Evolutionary conservation across 108 stramenopile species (phyloP).

Genomic region (Cyclotella atomus): DNA sequence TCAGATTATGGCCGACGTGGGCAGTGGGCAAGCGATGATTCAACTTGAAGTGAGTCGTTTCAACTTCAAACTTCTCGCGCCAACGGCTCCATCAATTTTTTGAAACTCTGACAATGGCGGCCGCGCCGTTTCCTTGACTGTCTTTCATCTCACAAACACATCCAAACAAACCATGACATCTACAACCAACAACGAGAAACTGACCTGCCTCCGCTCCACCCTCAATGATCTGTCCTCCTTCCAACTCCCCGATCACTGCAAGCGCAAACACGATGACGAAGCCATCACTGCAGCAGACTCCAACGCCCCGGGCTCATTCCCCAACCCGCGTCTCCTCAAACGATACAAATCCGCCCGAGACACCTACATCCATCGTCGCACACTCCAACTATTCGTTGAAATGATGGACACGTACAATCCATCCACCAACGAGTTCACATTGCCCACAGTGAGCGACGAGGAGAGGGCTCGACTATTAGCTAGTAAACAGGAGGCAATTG

Average conservation of each 20-base stretch:
- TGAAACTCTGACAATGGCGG: neutral
- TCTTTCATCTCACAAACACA: neutral
- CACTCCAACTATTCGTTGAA: conserved; percentile 41
- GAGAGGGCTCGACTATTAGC: conserved; percentile 18
- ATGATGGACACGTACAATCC: conserved; percentile 30
- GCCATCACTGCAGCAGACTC: conserved; percentile 4
- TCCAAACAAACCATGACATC: conserved; percentile 1
- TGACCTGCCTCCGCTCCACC: conserved; percentile 29
- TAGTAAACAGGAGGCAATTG: conserved; percentile 16
- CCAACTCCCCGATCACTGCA: conserved; percentile 26
- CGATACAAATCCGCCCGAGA: conserved; percentile 55
- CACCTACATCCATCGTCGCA: conserved; percentile 50
- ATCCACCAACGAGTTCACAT: conserved; percentile 10
- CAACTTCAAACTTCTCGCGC: too few relatives aligned
- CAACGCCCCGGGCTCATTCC: neutral
- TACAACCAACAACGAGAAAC: conserved; percentile 9
- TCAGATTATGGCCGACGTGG: too few relatives aligned
- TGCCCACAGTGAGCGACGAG: conserved; percentile 18
- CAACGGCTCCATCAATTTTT: too few relatives aligned
- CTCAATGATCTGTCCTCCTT: conserved; percentile 29
- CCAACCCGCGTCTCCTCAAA: conserved; percentile 21
- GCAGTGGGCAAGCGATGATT: too few relatives aligned
- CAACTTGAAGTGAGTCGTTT: too few relatives aligned
- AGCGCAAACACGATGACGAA: too few relatives aligned
- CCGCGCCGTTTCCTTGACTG: neutral